Evolutionary conservation across 352 stramenopile genomes (phyloP), one percentile per base, ranked within the genome.

Genomic region (Hyaloperonospora arabidopsidis): DNA sequence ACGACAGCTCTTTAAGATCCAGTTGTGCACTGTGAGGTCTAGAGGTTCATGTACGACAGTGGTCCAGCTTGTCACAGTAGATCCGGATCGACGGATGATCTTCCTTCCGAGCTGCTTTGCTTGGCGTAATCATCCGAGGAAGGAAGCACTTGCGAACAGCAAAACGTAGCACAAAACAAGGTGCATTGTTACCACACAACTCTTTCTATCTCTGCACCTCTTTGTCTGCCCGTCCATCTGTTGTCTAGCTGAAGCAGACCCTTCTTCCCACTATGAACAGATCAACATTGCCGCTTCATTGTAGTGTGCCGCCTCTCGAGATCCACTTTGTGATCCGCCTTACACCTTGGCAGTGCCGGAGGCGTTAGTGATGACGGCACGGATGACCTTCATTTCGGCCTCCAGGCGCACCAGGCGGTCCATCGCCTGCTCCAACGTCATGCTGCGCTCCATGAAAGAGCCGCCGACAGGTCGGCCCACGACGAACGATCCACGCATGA

Each of bases 401-500:
- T 88, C 78, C 39, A 88, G 63, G 18, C 78, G 78, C 54, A 65
- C 68, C 19, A 88, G 67, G 52, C 78, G 76, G 61, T 88, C 76
- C 72, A 88, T 86, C 7, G 78, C 78, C 59, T 86, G 74, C 47
- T 88, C 78, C 18, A 88, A 54, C 35, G 61, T 83, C 72, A 87
- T 84, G 44, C 52, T 67, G 57, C 76, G 73, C 51, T 87, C 74
- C 29, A 68, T 52, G 57, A 76, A 78, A 11, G 73, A 79, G 38
- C 65, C 67, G 51, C 74, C 68, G 1, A 92, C 81, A 18, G 81
- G 69, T 21, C 81, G 81, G 17, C 81, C 81, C 2, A 79, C 75
- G 12, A 92, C 77, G 53, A 89, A 92, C 29, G 81, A 92, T 54
- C 86, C 81, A 40, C 75, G 75, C 47, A 89, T 79, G 29, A 76